phyloP scores from a whole-genome alignment of 768 basidiomycete species.

The Auricularia sp. region DNA sequence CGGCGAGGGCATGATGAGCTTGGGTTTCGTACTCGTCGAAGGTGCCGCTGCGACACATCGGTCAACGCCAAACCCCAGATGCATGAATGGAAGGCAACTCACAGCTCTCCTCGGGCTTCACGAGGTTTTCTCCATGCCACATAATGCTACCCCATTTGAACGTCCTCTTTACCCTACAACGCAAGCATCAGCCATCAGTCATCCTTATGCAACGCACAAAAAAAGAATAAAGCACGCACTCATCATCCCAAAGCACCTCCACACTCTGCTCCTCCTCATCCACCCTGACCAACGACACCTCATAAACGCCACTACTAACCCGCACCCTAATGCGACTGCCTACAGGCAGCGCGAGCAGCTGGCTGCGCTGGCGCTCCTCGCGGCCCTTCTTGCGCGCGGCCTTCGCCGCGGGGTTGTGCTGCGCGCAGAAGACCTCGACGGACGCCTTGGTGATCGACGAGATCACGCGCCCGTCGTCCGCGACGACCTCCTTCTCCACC shows the following conservation, averaged over 20 bases:
- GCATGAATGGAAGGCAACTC: not conserved
- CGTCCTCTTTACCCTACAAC: constrained; percentile 45
- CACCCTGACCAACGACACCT: constrained; percentile 68
- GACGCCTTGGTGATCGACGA: constrained; percentile 66
- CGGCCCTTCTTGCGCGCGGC: constrained; percentile 68
- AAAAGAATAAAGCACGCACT: not conserved
- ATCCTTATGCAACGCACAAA: not conserved
- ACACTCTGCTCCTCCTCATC: constrained; percentile 61
- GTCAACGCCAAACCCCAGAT: too few species aligned
- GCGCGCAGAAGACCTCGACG: constrained; percentile 69
- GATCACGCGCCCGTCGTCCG: constrained; percentile 28
- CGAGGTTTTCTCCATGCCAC: constrained; percentile 14
- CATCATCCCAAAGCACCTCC: constrained; percentile 74
- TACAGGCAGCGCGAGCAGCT: constrained; percentile 57
- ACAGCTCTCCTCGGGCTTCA: not conserved
- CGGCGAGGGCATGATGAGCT: not conserved
- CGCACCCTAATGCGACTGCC: constrained; percentile 79
- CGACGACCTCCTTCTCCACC: constrained; percentile 72
- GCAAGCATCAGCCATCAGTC: not conserved
- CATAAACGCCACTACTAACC: constrained; percentile 74
- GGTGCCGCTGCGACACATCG: not conserved
- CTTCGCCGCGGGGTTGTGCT: constrained; percentile 84
- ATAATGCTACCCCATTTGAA: constrained; percentile 79
- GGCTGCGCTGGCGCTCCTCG: constrained; percentile 60
- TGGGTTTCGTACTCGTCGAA: not conserved